Base-by-base conservation (phyloP, 2,329 filamentous ascomycete species). In the Exophiala sp. region DNA sequence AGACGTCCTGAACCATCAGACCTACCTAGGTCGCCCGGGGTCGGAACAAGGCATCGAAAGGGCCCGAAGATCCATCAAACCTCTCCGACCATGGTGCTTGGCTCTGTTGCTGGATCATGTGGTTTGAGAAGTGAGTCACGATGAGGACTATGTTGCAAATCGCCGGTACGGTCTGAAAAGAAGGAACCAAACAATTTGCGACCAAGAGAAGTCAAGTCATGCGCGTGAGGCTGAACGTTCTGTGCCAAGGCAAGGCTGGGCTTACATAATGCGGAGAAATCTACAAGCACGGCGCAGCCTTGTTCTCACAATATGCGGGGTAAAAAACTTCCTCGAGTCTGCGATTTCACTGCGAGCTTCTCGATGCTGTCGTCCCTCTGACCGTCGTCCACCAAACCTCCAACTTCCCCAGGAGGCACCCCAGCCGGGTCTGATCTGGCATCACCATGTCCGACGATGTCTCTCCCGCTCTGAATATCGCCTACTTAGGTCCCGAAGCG, bases 401-500 rank as follows among this genome's bases (percentile, higher is more conserved):
- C 9, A 11, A 18, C 14, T 20, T 18, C 16, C 39, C 14, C 18
- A 41, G 20, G 12, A 24, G 21, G n/a, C 11, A 24, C 2, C 14
- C 20, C n/a, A n/a, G 8, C 6, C 8, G 14, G 41, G 3, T 20
- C n/a, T 18, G 10, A 6, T n/a, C 41, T 5, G n/a, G 29, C 14
- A 10, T 10, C 11, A 38, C 5, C 5, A 43, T 43, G 41, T 24
- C 41, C 9, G 7, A 32, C 21, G 41, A 10, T 24, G 41, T 12
- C 5, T n/a, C 10, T 8, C 20, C 2, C 33, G 29, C 34, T 21
- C 29, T 60, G 12, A 52, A 48, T 36, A 38, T 62, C 14, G 78
- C 82, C 39, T 88, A 82, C 65, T 69, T 88, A 29, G 85, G 85
- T 6, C 85, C 85, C 3, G 69, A 76, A 62, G 82, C 82, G 20